Evolutionary conservation across 441 rosid genomes (phyloP).

Genomic region (Brassica hybrid): DNA sequence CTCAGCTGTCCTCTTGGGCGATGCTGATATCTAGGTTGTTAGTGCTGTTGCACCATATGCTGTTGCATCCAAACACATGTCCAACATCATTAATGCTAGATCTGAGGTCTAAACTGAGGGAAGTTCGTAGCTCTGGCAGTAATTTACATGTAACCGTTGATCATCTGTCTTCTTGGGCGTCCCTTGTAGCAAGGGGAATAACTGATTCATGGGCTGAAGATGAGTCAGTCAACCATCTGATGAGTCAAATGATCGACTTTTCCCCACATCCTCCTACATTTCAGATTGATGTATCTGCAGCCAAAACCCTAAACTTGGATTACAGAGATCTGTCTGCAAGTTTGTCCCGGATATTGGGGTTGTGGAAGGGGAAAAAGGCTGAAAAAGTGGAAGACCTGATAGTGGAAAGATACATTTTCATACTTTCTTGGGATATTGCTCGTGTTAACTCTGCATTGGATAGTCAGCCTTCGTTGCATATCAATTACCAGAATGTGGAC

Average conservation of each 20-base stretch:
- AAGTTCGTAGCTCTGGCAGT: constrained; percentile 58
- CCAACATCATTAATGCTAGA: constrained; percentile 83
- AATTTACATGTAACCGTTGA: constrained; percentile 53
- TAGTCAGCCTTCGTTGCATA: constrained; percentile 50
- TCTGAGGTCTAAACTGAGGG: constrained; percentile 84
- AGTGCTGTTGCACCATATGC: constrained; percentile 87
- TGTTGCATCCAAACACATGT: constrained; percentile 70
- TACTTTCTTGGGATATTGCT: constrained; percentile 90
- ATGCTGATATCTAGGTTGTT: constrained; percentile 90
- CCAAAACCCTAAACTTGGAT: constrained; percentile 60
- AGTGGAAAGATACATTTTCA: constrained; percentile 89
- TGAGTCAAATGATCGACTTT: constrained; percentile 80
- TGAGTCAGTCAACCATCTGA: constrained; percentile 63
- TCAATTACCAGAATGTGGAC: constrained; percentile 54
- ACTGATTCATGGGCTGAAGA: constrained; percentile 66
- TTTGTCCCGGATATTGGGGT: constrained; percentile 72
- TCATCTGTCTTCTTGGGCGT: constrained; percentile 79
- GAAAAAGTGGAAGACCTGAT: constrained; percentile 80
- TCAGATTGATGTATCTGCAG: constrained; percentile 58
- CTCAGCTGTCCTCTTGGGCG: constrained; percentile 90
- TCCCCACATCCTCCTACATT: constrained; percentile 69
- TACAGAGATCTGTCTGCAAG: constrained; percentile 61
- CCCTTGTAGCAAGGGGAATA: constrained; percentile 59
- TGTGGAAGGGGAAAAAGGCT: constrained; percentile 89
- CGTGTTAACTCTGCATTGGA: constrained; percentile 46